These are phyloP conservation scores for Porogramme epimiltina DNA, from an alignment of 1,284 basidiomycete species.

Conservation along the genomic window DNA sequence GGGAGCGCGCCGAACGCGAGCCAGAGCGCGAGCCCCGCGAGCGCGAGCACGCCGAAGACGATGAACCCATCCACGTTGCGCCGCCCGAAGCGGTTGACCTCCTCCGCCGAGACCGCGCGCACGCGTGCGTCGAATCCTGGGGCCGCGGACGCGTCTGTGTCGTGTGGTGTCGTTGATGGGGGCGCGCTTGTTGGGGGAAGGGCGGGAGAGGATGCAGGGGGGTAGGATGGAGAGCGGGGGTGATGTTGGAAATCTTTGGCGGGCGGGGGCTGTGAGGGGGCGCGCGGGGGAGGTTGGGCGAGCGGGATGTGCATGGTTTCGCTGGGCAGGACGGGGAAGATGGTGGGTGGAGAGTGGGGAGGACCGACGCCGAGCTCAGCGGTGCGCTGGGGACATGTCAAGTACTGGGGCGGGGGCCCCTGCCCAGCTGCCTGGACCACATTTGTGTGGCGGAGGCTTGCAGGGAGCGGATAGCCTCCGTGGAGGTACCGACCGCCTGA, in stretches of 20 bases:
- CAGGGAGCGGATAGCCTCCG: no score
- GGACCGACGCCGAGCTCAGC: no score
- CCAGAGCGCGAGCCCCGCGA: slow-evolving; percentile 31
- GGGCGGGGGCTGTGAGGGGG: background rate
- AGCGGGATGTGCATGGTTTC: background rate
- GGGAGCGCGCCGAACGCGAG: slow-evolving; percentile 31
- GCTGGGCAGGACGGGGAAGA: no score
- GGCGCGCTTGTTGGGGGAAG: background rate
- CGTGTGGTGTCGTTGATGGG: slow-evolving; percentile 1
- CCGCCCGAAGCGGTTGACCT: slow-evolving; percentile 15
- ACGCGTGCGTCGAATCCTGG: background rate
- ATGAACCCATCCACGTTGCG: slow-evolving; percentile 34
- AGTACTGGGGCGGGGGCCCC: no score
- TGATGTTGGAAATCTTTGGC: no score
- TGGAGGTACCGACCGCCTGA: no score
- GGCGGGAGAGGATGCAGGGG: background rate
- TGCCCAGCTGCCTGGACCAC: no score
- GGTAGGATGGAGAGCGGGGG: background rate
- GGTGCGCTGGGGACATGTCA: no score
- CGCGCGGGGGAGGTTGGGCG: background rate
- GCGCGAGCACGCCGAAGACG: slow-evolving; percentile 29
- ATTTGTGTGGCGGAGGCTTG: no score
- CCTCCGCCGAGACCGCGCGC: slow-evolving; percentile 8
- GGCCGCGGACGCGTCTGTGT: slow-evolving; percentile 10
- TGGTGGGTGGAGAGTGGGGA: background rate